Base-by-base conservation (phyloP, 2,329 filamentous ascomycete species). In the Elsinoe arachidis region DNA sequence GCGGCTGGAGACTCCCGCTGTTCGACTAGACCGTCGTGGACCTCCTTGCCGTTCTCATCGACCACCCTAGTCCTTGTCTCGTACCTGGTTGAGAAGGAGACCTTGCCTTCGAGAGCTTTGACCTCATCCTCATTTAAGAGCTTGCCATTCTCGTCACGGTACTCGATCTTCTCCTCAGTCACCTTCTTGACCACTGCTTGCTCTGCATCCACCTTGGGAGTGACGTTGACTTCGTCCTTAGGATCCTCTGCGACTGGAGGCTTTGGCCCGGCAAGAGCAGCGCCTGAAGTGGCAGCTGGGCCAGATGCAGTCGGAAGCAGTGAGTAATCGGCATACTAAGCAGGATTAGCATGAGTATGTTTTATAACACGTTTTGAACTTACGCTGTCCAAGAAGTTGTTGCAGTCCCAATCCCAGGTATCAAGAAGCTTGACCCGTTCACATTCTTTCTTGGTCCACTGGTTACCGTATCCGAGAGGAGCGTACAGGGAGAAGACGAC, bases 401-500 rank as follows among this genome's bases (percentile, higher is more conserved):
- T 96, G 81, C 93, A 99, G 73, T 99, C 93, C 81, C 92, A 99
- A 70, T 99, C 93, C 93, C 93, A 99, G 1, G 84, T 86, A 59
- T 80, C 77, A 69, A 97, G 85, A 11, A 99, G 77, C 78, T 97
- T 97, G 61, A 93, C 86, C 58, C 83, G 84, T 64, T 83, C 85
- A 79, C 93, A 99, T 67, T 93, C 86, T 59, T 80, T 76, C 77
- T 90, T 88, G 54, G 92, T 99, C 93, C 93, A 99, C 54, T 84
- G 78, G 70, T 95, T 96, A 61, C 93, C 93, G 68, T 99, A 99
- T 10, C 88, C 85, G 37, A 99, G 79, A 38, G 93, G 93, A 9
- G 91, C 83, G 70, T 90, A 95, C n/a, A 96, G 76, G 1, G 80
- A 79, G 69, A 97, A 99, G 5, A 85, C 87, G 15, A 82, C 81